Percentiles rank a stretch among this genome's conserved stretches.
Conservation (phyloP, 2,329 filamentous ascomycete species). For the Curvularia eragrostidis region DNA sequence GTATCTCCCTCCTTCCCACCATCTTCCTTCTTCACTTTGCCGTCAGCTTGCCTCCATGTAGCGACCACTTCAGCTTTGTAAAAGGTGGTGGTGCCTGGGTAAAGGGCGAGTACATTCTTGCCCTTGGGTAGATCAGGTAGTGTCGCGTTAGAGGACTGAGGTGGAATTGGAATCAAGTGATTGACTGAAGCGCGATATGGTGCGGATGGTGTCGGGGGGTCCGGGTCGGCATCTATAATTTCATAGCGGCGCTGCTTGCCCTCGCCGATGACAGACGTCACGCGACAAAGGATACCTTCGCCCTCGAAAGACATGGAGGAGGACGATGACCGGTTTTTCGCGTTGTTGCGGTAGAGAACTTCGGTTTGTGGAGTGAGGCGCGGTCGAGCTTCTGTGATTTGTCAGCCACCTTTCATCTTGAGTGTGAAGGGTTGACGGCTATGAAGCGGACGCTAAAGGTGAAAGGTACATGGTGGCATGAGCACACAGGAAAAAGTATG, state of each 20-base stretch:
- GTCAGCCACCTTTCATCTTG: constrained; percentile 4
- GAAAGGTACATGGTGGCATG: constrained; percentile 13
- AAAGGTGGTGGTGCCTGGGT: constrained; percentile 61
- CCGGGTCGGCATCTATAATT: constrained; percentile 59
- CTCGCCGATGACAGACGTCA: constrained; percentile 60
- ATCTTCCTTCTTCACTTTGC: constrained; percentile 49
- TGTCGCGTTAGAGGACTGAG: constrained; percentile 49
- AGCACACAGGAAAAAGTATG: constrained; percentile 21
- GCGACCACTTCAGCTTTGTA: constrained; percentile 60
- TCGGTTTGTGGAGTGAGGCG: constrained; percentile 53
- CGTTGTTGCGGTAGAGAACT: constrained; percentile 60
- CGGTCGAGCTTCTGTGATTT: constrained; percentile 27
- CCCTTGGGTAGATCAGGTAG: constrained; percentile 52
- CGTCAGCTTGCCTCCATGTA: constrained; percentile 46
- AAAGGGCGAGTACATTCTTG: constrained; percentile 57
- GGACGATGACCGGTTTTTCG: constrained; percentile 44
- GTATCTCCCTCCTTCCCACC: constrained; percentile 52
- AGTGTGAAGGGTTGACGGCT: neutral
- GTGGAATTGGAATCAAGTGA: constrained; percentile 55
- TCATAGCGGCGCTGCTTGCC: constrained; percentile 62
- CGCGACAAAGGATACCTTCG: constrained; percentile 60
- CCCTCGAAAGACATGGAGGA: constrained; percentile 49
- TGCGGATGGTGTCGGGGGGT: constrained; percentile 46
- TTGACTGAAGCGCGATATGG: constrained; percentile 57
- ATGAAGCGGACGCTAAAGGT: constrained; percentile 4